phyloP scores from a whole-genome alignment of 768 basidiomycete genomes.

The Lactarius psammicola region DNA sequence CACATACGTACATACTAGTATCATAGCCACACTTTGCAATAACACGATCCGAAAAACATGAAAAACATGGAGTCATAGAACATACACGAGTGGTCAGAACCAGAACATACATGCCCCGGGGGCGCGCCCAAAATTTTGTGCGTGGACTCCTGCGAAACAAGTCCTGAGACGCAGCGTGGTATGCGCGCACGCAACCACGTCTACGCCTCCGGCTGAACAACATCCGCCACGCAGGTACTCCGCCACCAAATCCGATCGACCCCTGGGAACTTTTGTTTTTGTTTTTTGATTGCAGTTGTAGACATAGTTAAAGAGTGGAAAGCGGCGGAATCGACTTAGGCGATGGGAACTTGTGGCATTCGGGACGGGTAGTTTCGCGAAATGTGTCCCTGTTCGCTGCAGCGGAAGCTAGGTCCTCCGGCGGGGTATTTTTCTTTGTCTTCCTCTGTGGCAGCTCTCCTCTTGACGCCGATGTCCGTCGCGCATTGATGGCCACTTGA shows the following conservation, averaged over 20 bases:
- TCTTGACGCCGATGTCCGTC: not conserved
- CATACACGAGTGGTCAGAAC: too few species aligned
- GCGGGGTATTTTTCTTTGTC: not conserved
- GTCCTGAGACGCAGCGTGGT: too few species aligned
- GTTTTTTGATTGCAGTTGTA: not conserved
- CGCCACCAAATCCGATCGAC: not conserved
- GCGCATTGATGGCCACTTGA: not conserved
- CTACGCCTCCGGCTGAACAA: too few species aligned
- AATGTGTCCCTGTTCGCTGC: not conserved
- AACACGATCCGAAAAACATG: not conserved
- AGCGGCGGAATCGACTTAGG: not conserved
- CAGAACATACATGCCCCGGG: too few species aligned
- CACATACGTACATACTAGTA: not conserved
- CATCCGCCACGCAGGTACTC: too few species aligned
- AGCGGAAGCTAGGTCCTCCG: not conserved
- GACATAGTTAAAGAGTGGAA: not conserved
- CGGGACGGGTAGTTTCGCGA: not conserved
- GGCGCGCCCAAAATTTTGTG: too few species aligned
- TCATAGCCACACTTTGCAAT: not conserved
- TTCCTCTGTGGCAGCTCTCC: not conserved
- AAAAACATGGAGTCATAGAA: not conserved
- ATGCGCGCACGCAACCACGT: too few species aligned
- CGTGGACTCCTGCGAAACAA: too few species aligned
- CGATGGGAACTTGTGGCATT: not conserved
- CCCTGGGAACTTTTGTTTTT: too few species aligned